A percentile compares a stretch with the other conserved stretches of the same genome.
Evolutionary conservation across 2,329 filamentous ascomycete species (phyloP).

Genomic region (Paramyrothecium roridum): DNA sequence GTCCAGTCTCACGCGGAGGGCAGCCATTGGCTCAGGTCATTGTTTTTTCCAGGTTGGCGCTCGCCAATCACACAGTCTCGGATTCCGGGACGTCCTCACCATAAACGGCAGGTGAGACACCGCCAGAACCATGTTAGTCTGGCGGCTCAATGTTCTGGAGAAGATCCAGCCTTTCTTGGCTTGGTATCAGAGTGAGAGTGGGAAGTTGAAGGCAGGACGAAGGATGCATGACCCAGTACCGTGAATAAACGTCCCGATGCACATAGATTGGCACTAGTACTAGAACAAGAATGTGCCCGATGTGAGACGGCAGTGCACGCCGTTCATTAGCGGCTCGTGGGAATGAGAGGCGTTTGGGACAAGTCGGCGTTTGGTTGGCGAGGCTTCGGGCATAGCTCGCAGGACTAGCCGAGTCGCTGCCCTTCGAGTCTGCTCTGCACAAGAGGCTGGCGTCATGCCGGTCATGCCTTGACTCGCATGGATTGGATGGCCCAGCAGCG

Average conservation of each 20-base stretch:
- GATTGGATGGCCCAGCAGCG: too few species aligned
- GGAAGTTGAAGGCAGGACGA: not conserved
- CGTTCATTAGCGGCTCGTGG: too few species aligned
- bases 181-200: too few species aligned
- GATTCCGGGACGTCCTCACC: not conserved
- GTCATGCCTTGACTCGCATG: too few species aligned
- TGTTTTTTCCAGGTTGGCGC: not conserved
- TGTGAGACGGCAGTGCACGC: not conserved
- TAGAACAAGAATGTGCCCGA: not conserved
- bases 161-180: not conserved
- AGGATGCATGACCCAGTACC: not conserved
- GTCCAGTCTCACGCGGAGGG: not conserved
- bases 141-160: not conserved
- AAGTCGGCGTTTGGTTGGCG: not conserved
- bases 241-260: not conserved
- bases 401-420: not conserved
- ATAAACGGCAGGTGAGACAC: not conserved
- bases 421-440: too few species aligned
- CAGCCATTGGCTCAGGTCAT: too few species aligned
- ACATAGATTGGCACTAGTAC: not conserved
- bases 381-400: not conserved
- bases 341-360: not conserved
- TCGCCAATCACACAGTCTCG: not conserved
- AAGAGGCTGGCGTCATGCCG: too few species aligned
- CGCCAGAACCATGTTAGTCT: not conserved